These are phyloP conservation scores for Sphagnum magellanicum DNA, from an alignment of 228 moss, liverwort and hornwort genomes.

Conservation along the genomic window DNA sequence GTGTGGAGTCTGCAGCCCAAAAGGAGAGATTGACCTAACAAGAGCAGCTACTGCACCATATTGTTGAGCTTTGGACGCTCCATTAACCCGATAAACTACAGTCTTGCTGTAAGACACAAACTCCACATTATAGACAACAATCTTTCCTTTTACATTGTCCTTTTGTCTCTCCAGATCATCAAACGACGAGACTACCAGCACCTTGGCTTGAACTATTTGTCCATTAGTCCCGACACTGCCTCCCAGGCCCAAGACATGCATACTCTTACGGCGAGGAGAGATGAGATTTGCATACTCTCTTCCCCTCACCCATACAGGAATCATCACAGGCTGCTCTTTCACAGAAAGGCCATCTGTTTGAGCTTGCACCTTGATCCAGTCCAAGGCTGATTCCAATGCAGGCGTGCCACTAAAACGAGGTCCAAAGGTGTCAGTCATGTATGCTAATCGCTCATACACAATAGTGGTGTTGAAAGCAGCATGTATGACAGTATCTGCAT, in stretches of 20 bases:
- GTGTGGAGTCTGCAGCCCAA: conserved; percentile 64
- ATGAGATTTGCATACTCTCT: conserved; percentile 65
- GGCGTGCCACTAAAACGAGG: conserved; percentile 78
- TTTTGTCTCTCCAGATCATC: conserved; percentile 48
- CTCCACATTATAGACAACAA: conserved; percentile 69
- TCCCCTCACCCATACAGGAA: conserved; percentile 79
- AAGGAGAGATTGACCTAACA: conserved; percentile 70
- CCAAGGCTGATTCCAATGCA: conserved; percentile 58
- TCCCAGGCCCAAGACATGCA: conserved; percentile 61
- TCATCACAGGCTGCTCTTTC: conserved; percentile 47
- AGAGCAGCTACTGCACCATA: conserved; percentile 76
- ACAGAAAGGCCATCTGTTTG: conserved; percentile 58
- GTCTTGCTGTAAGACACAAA: conserved; percentile 46
- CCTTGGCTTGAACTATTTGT: conserved; percentile 46
- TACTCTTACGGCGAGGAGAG: conserved; percentile 58
- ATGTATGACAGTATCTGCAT: conserved; percentile 46
- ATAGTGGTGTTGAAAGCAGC: conserved; percentile 48
- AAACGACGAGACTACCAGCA: conserved; percentile 64
- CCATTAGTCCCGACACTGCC: conserved; percentile 78
- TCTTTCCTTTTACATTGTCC: conserved; percentile 41
- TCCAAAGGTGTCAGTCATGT: conserved; percentile 82
- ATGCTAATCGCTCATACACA: conserved; percentile 77
- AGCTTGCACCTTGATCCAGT: conserved; percentile 65
- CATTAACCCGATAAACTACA: conserved; percentile 46
- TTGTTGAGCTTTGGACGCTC: conserved; percentile 43